Evolutionary conservation across 441 rosid species (phyloP).

Genomic region (Manihot esculenta): DNA sequence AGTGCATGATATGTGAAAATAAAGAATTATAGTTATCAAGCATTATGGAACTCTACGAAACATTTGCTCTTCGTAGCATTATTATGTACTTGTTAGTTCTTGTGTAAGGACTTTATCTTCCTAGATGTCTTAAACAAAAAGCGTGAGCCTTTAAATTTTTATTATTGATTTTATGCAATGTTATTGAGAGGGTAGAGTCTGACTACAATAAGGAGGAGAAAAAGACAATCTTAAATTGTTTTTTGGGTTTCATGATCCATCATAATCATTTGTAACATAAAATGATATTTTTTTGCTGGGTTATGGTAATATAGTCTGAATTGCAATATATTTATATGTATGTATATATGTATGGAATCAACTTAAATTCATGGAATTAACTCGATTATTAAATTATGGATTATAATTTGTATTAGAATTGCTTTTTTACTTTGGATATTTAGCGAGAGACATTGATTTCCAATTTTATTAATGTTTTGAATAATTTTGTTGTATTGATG

Average conservation of each 20-base stretch:
- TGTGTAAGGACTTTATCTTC: not conserved
- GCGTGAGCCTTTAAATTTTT: not conserved
- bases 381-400: too few relatives aligned
- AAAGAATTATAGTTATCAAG: too few relatives aligned
- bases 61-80: not conserved
- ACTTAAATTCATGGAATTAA: too few relatives aligned
- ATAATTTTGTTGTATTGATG: conserved; percentile 34
- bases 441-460: not conserved
- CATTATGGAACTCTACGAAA: not conserved
- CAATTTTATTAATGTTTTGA: conserved; percentile 26
- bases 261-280: not conserved
- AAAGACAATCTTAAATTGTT: not conserved
- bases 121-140: not conserved
- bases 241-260: not conserved
- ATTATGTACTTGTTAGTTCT: not conserved
- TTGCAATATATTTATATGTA: not conserved
- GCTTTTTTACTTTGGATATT: not conserved
- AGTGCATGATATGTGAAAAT: not conserved
- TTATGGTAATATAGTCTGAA: not conserved
- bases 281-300: not conserved
- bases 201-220: too few relatives aligned
- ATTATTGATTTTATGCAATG: not conserved
- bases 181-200: not conserved
- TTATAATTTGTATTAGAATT: not conserved
- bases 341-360: not conserved